Evolutionary conservation across 257 asterid species (phyloP).

Genomic region (Solanum microdontum): DNA sequence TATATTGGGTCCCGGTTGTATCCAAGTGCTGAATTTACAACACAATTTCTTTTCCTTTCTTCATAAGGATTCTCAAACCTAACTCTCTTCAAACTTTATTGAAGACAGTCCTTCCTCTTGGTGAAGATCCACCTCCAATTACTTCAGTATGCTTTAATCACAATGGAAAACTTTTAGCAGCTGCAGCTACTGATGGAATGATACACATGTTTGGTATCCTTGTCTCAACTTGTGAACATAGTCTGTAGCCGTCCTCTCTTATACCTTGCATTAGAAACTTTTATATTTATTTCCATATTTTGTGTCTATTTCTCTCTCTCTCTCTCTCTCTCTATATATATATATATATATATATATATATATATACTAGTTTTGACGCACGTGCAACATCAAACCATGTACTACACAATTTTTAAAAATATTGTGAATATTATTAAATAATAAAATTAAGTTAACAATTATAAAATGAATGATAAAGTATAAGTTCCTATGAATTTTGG

Average conservation of each 20-base stretch:
- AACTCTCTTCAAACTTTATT: constrained; percentile 37
- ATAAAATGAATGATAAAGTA: too few species aligned
- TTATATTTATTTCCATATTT: neutral
- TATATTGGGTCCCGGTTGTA: constrained; percentile 9
- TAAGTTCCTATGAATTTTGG: too few species aligned
- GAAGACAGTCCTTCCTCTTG: constrained; percentile 99
- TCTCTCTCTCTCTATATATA: neutral
- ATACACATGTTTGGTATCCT: constrained; percentile 99
- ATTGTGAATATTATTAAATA: neutral
- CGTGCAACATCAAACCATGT: neutral
- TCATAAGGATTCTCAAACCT: constrained; percentile 20
- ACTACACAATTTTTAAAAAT: neutral
- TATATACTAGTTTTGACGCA: neutral
- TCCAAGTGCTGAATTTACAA: constrained; percentile 3
- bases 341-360: too few species aligned
- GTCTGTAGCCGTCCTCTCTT: neutral
- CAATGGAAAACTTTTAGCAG: constrained; percentile 97
- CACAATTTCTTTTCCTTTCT: constrained; percentile 4
- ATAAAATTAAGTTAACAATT: too few species aligned
- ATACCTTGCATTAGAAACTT: neutral
- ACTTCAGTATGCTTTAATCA: constrained; percentile 90
- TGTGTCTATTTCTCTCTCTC: neutral
- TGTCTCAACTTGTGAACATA: neutral
- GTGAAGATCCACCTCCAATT: constrained; percentile 94
- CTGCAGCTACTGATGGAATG: constrained; percentile 96